Conservation (phyloP, 352 stramenopile species). For the Globisporangium orthogonon region DNA sequence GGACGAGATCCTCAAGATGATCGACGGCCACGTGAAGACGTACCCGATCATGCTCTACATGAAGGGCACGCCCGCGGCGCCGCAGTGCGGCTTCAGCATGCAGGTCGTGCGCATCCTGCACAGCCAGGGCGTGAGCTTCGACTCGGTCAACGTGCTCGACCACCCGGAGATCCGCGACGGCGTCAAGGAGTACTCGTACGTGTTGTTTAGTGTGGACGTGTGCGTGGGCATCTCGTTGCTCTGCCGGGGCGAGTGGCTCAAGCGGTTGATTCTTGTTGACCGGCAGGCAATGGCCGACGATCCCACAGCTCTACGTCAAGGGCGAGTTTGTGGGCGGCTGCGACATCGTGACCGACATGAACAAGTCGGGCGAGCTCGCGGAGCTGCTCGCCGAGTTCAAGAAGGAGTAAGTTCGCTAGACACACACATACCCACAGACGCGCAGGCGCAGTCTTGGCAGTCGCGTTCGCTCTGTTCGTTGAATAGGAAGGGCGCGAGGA, state of each 20-base stretch:
- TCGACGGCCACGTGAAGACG: constrained; percentile 85
- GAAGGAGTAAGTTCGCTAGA: constrained; percentile 21
- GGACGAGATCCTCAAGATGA: constrained; percentile 88
- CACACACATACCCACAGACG: constrained; percentile 2
- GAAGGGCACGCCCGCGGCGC: constrained; percentile 97
- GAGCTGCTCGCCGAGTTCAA: constrained; percentile 86
- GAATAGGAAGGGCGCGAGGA: too few relatives aligned
- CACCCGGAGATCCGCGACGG: constrained; percentile 97
- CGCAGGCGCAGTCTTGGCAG: too few relatives aligned
- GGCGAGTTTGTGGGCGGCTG: constrained; percentile 99
- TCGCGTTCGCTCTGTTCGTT: too few relatives aligned
- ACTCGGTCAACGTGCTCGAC: constrained; percentile 98
- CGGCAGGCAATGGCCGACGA: constrained; percentile 89
- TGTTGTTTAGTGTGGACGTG: constrained; percentile 5
- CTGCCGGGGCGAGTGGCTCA: too few relatives aligned
- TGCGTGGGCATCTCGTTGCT: too few relatives aligned
- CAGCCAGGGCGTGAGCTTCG: constrained; percentile 91
- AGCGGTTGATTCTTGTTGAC: background rate
- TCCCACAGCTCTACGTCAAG: constrained; percentile 98
- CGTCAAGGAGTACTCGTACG: constrained; percentile 97
- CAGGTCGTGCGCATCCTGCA: constrained; percentile 95
- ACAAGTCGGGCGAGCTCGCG: constrained; percentile 89
- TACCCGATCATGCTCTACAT: constrained; percentile 99
- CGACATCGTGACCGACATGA: constrained; percentile 97
- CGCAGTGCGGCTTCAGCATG: constrained; percentile 97